Evolutionary conservation across 2,329 filamentous ascomycete species (phyloP).

Genomic region (Colletotrichum plurivorum): DNA sequence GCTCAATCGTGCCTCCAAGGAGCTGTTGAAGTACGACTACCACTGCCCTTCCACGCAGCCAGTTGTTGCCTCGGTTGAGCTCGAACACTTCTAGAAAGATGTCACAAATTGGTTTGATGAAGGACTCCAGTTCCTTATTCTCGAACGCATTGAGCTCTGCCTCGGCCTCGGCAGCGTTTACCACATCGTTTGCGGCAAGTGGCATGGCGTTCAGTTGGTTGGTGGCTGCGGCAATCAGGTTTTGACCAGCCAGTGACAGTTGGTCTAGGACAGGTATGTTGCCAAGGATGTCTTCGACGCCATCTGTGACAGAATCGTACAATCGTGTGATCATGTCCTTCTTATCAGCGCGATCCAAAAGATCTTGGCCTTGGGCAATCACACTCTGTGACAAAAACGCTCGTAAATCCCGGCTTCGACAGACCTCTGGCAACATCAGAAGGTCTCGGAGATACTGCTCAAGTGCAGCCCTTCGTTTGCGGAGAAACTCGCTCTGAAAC

Average conservation of each 20-base stretch:
- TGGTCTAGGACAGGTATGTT: conserved; percentile 97
- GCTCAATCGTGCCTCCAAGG: conserved; percentile 94
- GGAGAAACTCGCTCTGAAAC: conserved; percentile 93
- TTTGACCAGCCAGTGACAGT: conserved; percentile 92
- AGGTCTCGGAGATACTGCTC: conserved; percentile 89
- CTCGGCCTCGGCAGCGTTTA: conserved; percentile 82
- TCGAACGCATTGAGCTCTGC: conserved; percentile 96
- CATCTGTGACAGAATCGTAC: conserved; percentile 96
- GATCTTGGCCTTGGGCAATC: conserved; percentile 73
- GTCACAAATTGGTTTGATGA: conserved; percentile 98
- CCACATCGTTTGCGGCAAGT: conserved; percentile 62
- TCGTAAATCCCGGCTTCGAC: conserved; percentile 90
- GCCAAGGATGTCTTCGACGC: conserved; percentile 97
- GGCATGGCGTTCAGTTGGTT: conserved; percentile 72
- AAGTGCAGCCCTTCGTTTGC: conserved; percentile 86
- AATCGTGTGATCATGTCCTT: conserved; percentile 93
- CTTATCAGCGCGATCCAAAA: conserved; percentile 74
- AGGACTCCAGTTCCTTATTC: conserved; percentile 89
- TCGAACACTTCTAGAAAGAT: conserved; percentile 97
- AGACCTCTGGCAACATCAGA: conserved; percentile 90
- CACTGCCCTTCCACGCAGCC: conserved; percentile 94
- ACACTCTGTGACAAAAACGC: conserved; percentile 94
- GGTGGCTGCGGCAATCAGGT: conserved; percentile 83
- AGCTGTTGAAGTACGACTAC: conserved; percentile 97
- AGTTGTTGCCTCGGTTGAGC: conserved; percentile 94